Evolutionary conservation across 1,139 yeast genomes (phyloP).

Genomic region (Candida tetrigidarum): DNA sequence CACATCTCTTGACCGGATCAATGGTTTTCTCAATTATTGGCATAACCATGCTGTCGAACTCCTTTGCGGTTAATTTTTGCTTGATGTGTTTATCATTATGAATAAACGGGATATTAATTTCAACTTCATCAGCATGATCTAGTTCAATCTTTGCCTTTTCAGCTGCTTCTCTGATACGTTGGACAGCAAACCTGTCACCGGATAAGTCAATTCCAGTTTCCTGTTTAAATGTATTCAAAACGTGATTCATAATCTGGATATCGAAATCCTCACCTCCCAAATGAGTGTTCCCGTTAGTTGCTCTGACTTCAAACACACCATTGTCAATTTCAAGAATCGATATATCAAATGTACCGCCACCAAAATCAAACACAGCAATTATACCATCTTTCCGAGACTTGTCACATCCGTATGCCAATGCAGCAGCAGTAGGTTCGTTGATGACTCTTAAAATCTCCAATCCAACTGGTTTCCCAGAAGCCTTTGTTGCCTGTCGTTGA

Average conservation of each 20-base stretch:
- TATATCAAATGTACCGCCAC: slow-evolving; percentile 86
- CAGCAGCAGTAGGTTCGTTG: slow-evolving; percentile 85
- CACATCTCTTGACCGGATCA: slow-evolving; percentile 67
- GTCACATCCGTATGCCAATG: slow-evolving; percentile 76
- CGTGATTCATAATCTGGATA: slow-evolving; percentile 57
- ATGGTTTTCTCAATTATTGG: slow-evolving; percentile 64
- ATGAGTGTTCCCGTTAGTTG: slow-evolving; percentile 87
- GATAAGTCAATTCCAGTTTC: slow-evolving; percentile 49
- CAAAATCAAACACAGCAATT: slow-evolving; percentile 79
- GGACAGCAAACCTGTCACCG: slow-evolving; percentile 54
- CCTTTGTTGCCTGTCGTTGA: slow-evolving; percentile 78
- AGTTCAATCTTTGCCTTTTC: slow-evolving; percentile 73
- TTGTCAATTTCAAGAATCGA: slow-evolving; percentile 79
- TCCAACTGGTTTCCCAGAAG: slow-evolving; percentile 70
- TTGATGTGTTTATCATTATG: slow-evolving; percentile 54
- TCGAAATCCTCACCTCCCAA: slow-evolving; percentile 87
- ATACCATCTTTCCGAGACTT: slow-evolving; percentile 53
- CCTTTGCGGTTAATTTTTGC: slow-evolving; percentile 58
- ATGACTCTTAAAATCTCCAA: slow-evolving; percentile 69
- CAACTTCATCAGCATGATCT: slow-evolving; percentile 60
- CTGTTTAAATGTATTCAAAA: slow-evolving; percentile 50
- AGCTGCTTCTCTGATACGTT: slow-evolving; percentile 73
- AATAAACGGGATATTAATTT: slow-evolving; percentile 68
- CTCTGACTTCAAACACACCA: slow-evolving; percentile 80
- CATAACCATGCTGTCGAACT: slow-evolving; percentile 65